Evolutionary conservation across 176 grass and related monocot genomes (phyloP), one percentile per base, ranked within the genome.

Genomic region (Avena eriantha): DNA sequence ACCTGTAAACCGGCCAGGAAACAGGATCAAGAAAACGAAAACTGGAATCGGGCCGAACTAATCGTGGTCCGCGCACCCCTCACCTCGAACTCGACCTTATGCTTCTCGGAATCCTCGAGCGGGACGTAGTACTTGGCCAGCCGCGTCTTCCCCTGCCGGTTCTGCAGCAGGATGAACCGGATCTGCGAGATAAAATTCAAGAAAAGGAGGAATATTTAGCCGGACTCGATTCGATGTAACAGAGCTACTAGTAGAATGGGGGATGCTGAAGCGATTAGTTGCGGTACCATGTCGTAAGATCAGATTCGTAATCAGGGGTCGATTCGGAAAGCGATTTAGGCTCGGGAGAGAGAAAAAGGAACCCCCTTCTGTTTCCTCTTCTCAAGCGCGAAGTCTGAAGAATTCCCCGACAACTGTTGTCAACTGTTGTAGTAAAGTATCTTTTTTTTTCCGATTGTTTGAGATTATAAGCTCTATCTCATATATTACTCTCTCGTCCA

Each of bases 61-160:
- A 78, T 78, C 51, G 21, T 79, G 76, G 13, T 19, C 46, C 4
- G n/a, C 87, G 15, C 4, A 70, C 19, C 3, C 22, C 86, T 76
- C 39, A 99, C 97, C 97, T 99, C 97, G 78, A 93, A 93, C 85
- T 99, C 97, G 78, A 99, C 94, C 90, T 99, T 99, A 87, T 97
- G 94, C 94, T 99, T 99, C 97, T 99, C 97, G 3, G 97, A 99
- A 46, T 99, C 97, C 79, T 99, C 97, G 51, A 99, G 89, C 33
- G 97, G 94, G 51, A 99, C 90, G 73, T 99, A 99, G 85, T 99
- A 99, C 89, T 97, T 99, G 67, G 90, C 97, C 76, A 99, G 83
- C 26, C 97, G 94, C 83, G 97, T 99, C 92, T 99, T 99, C 68
- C 94, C 97, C 90, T 99, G 97, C 56, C 97, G 92, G 67, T 99